Evolutionary conservation across 805 yeast species (phyloP), one percentile per base, ranked within the genome.

Genomic region (Danielia oregonensis): DNA sequence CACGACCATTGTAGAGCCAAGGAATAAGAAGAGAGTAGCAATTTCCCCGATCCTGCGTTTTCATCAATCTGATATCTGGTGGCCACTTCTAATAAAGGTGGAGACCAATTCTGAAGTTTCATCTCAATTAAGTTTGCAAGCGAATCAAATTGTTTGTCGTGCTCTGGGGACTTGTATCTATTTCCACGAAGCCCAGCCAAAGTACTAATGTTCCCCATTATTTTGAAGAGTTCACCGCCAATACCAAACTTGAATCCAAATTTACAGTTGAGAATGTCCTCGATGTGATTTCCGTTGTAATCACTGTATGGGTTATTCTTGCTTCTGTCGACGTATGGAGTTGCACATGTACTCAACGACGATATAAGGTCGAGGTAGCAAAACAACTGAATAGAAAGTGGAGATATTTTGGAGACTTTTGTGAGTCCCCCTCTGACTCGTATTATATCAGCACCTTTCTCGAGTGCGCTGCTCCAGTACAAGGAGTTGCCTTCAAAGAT

Each of bases 1-100:
- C 53, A 52, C 2, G 56, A 48, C 58, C 59, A 55, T 33, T 55
- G 61, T 26, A 55, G 38, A 2, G 59, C 54, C 27, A 55, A 33
- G 5, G 56, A 52, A 30, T 48, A 54, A 13, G 53, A 51, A 4
- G 57, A 36, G 16, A 47, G 37, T 9, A 29, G 17, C 7, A 38
- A 24, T 28, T 34, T 35, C 6, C 35, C 36, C 14, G 35, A 30
- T 26, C 38, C 43, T 11, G 27, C 26, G 5, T 25, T 25, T 24
- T 43, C 39, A 16, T 50, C 52, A 19, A 52, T 35, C 30, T n/a
- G 23, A 17, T 17, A 28, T 8, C 17, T 15, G 22, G 26, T 27
- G 4, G 36, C 31, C 12, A 26, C 22, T 7, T 32, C 36, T 18
- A 28, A 4, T 12, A 9, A 23, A 4, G 52, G 52, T 11, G 52